Evolutionary conservation across 106 monocot species (phyloP).

Genomic region (Allium fistulosum): DNA sequence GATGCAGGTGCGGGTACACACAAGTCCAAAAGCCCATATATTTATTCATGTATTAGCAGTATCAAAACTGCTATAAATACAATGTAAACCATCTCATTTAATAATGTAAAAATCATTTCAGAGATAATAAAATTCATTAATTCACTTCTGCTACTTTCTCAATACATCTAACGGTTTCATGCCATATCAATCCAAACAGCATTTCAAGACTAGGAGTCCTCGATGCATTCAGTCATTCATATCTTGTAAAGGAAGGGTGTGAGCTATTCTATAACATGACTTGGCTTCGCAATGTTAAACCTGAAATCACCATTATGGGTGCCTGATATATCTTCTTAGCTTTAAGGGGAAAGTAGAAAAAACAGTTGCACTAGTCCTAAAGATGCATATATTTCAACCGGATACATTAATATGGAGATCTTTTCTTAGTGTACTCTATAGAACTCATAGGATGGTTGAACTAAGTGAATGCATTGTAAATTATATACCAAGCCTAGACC

Average conservation of each 20-base stretch:
- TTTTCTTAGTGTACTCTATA: conserved; percentile 30
- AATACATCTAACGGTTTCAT: conserved; percentile 13
- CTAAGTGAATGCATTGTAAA: conserved; percentile 21
- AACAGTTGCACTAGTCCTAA: conserved; percentile 13
- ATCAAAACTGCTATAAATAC: too few species aligned
- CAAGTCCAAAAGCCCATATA: too few species aligned
- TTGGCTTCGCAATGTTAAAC: conserved; percentile 10
- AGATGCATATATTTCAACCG: conserved; percentile 29
- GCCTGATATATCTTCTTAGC: conserved; percentile 34
- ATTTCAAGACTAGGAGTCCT: conserved; percentile 28
- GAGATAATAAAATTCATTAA: too few species aligned
- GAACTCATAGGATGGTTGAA: conserved; percentile 24
- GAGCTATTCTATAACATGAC: conserved; percentile 21
- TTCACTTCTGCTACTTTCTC: too few species aligned
- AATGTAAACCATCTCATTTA: too few species aligned
- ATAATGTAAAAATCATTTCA: too few species aligned
- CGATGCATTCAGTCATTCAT: conserved; percentile 35
- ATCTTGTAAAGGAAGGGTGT: conserved; percentile 24
- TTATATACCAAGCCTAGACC: conserved; percentile 9
- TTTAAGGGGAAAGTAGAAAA: conserved; percentile 20
- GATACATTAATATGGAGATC: conserved; percentile 44
- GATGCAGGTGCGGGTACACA: too few species aligned
- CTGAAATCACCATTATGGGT: conserved; percentile 40
- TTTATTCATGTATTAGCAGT: too few species aligned
- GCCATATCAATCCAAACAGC: conserved; percentile 16